These are phyloP conservation scores for Peronosclerospora sorghi DNA, from an alignment of 352 stramenopile species.

Conservation along the genomic window DNA sequence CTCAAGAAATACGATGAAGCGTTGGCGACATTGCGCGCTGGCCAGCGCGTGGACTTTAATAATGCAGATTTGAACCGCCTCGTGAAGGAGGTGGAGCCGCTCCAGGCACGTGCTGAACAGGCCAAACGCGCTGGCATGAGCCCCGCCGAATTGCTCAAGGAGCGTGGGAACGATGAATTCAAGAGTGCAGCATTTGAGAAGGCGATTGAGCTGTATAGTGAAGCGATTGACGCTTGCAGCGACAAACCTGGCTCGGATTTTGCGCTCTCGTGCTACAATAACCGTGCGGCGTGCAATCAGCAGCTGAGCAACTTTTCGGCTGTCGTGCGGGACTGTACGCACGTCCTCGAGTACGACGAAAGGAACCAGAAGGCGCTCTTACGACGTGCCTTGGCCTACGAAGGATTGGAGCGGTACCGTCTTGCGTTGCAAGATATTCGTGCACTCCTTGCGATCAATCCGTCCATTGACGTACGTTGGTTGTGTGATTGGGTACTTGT, in stretches of 20 bases:
- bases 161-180: slow-evolving; percentile 90
- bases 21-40: slow-evolving; percentile 55
- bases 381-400: slow-evolving; percentile 89
- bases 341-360: slow-evolving; percentile 89
- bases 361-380: slow-evolving; percentile 94
- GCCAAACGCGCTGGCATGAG: slow-evolving; percentile 62
- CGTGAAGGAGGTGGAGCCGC: slow-evolving; percentile 70
- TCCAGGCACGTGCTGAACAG: slow-evolving; percentile 52
- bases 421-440: slow-evolving; percentile 83
- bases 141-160: slow-evolving; percentile 86
- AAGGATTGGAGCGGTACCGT: slow-evolving; percentile 91
- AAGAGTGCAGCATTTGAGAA: slow-evolving; percentile 86
- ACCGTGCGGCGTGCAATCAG: slow-evolving; percentile 93
- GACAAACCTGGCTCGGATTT: slow-evolving; percentile 68
- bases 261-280: slow-evolving; percentile 90
- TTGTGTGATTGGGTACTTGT: background rate
- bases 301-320: slow-evolving; percentile 95
- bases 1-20: slow-evolving; percentile 76
- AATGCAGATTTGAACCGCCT: slow-evolving; percentile 79
- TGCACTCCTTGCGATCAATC: slow-evolving; percentile 76
- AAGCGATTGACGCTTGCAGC: slow-evolving; percentile 79
- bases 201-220: slow-evolving; percentile 88
- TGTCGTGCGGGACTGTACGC: slow-evolving; percentile 90
- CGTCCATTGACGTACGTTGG: slow-evolving; percentile 67
- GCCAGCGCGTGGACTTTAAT: slow-evolving; percentile 75